Evolutionary conservation across 2,329 filamentous ascomycete genomes (phyloP).

Genomic region (Microcyclospora tardicrescens): DNA sequence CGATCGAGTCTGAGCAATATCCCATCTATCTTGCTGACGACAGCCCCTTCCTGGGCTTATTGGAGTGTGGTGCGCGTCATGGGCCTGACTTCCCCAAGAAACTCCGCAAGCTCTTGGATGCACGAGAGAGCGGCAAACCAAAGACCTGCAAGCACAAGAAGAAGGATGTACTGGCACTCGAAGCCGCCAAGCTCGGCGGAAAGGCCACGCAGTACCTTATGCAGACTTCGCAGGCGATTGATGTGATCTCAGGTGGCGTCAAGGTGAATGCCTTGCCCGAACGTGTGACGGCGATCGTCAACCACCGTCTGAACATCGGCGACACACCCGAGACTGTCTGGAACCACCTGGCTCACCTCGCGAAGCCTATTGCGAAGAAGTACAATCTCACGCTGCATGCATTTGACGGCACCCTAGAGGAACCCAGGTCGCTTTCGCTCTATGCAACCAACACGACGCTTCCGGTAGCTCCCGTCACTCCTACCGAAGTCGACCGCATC

Average conservation of each 20-base stretch:
- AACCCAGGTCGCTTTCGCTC: constrained; percentile 20
- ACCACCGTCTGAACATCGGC: constrained; percentile 46
- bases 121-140: constrained; percentile 1
- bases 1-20: constrained; percentile 49
- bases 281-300: constrained; percentile 39
- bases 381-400: constrained; percentile 37
- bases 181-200: constrained; percentile 25
- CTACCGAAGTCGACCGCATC: constrained; percentile 21
- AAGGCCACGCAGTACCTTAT: constrained; percentile 38
- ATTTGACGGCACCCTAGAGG: constrained; percentile 31
- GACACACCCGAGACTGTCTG: constrained; percentile 36
- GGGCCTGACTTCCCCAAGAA: constrained; percentile 35
- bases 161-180: constrained; percentile 22
- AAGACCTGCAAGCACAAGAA: constrained; percentile 27
- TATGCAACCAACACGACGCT: constrained; percentile 15
- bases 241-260: constrained; percentile 42
- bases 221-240: constrained; percentile 45
- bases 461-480: constrained; percentile 22
- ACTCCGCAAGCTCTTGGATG: constrained; percentile 20
- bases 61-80: constrained; percentile 46
- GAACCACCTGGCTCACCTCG: constrained; percentile 34
- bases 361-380: constrained; percentile 34
- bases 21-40: constrained; percentile 36
- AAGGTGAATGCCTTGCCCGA: constrained; percentile 49
- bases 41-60: constrained; percentile 43